Evolutionary conservation across 2,329 filamentous ascomycete species (phyloP).

Genomic region (Dactylonectria estremocensis): DNA sequence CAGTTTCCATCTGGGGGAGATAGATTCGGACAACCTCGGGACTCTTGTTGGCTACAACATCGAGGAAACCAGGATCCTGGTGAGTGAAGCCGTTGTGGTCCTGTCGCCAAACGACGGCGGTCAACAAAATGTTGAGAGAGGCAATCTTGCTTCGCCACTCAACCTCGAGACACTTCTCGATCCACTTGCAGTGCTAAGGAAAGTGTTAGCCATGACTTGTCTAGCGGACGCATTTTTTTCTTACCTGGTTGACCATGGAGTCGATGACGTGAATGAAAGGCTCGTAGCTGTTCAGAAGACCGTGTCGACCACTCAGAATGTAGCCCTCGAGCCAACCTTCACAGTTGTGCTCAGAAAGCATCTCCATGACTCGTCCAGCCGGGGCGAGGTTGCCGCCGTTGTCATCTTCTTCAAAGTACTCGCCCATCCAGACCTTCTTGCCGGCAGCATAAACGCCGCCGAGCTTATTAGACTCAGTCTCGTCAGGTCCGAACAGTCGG

Average conservation of each 20-base stretch:
- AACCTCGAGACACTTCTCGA: constrained; percentile 85
- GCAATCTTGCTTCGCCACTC: constrained; percentile 82
- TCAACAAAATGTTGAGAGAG: constrained; percentile 85
- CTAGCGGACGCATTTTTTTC: constrained; percentile 13
- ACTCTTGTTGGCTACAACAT: constrained; percentile 84
- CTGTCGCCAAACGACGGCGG: constrained; percentile 85
- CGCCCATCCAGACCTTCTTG: constrained; percentile 86
- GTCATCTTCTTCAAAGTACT: constrained; percentile 82
- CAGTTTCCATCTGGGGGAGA: constrained; percentile 86
- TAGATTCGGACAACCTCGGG: constrained; percentile 87
- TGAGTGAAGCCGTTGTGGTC: constrained; percentile 90
- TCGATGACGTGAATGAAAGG: constrained; percentile 88
- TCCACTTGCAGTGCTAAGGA: constrained; percentile 83
- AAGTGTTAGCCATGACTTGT: constrained; percentile 25
- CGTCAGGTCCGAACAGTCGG: constrained; percentile 84
- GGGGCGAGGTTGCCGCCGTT: constrained; percentile 81
- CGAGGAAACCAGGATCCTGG: constrained; percentile 85
- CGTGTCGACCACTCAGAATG: constrained; percentile 81
- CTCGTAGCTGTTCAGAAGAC: constrained; percentile 85
- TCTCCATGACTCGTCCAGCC: constrained; percentile 84
- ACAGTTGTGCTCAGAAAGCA: constrained; percentile 85
- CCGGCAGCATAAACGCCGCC: constrained; percentile 78
- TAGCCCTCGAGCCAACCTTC: constrained; percentile 89
- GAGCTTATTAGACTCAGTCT: constrained; percentile 87
- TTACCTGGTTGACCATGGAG: constrained; percentile 84